A percentile compares a stretch with the other conserved stretches of the same genome.
These are phyloP conservation scores for Articulospora tetracladia DNA, from an alignment of 495 filamentous ascomycete species.

Conservation along the genomic window DNA sequence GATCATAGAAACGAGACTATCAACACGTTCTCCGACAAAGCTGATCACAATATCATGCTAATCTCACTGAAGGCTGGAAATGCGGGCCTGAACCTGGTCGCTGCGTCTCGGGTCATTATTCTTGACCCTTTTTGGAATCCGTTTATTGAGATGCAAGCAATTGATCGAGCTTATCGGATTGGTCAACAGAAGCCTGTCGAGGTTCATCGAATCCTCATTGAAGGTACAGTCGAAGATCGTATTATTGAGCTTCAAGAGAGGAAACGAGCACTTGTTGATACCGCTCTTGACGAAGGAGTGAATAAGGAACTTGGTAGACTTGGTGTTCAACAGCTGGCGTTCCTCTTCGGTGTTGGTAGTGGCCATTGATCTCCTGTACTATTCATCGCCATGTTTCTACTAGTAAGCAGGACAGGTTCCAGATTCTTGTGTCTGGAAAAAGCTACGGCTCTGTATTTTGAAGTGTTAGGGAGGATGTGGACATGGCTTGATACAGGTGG, in stretches of 20 bases:
- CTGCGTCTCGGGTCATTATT: constrained; percentile 85
- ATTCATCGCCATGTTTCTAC: no score
- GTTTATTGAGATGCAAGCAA: constrained; percentile 89
- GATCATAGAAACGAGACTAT: constrained; percentile 68
- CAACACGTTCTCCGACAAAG: constrained; percentile 64
- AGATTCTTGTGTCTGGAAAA: no score
- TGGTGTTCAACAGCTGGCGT: constrained; percentile 17
- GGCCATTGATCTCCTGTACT: no score
- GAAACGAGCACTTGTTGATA: constrained; percentile 74
- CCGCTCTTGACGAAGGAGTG: constrained; percentile 74
- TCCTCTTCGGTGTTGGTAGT: constrained; percentile 22
- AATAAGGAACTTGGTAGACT: constrained; percentile 23
- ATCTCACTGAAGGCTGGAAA: constrained; percentile 91
- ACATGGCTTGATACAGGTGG: no score
- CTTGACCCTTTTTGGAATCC: constrained; percentile 98
- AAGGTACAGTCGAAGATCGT: constrained; percentile 83
- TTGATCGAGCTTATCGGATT: constrained; percentile 90
- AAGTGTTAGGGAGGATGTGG: no score
- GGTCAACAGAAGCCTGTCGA: constrained; percentile 73
- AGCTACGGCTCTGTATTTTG: no score
- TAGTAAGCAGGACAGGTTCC: no score
- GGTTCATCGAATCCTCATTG: constrained; percentile 76
- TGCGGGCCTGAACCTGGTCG: constrained; percentile 81
- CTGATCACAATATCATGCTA: constrained; percentile 69
- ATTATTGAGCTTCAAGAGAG: constrained; percentile 81